phyloP scores from a whole-genome alignment of 23 red algal genomes.

The Gracilariopsis chorda region DNA sequence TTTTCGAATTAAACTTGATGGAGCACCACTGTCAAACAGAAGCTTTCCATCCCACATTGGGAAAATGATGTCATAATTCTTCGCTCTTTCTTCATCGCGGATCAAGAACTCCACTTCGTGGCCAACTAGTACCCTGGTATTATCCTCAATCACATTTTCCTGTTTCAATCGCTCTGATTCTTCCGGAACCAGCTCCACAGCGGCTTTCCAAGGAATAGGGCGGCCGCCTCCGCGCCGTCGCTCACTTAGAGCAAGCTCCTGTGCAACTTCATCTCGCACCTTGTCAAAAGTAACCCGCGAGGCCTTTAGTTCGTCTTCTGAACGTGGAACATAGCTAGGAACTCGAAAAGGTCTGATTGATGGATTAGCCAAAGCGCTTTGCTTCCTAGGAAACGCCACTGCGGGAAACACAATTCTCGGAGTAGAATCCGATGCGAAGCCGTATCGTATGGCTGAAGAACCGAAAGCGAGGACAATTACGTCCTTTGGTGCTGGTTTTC shows the following conservation, averaged over 20 bases:
- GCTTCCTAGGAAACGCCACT: constrained; percentile 4
- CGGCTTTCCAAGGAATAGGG: constrained; percentile 67
- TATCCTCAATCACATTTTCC: background rate
- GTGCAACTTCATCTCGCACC: constrained; percentile 10
- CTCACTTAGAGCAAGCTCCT: constrained; percentile 46
- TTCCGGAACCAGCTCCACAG: constrained; percentile 23
- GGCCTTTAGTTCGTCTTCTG: background rate
- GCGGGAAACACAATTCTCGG: constrained; percentile 44
- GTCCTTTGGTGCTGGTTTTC: constrained; percentile 40
- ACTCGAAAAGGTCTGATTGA: background rate
- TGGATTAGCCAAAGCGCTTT: background rate
- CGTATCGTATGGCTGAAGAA: constrained; percentile 48
- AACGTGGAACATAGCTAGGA: background rate
- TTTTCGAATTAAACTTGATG: constrained; percentile 43
- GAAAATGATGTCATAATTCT: constrained; percentile 33
- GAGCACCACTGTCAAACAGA: constrained; percentile 32
- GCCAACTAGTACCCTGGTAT: background rate
- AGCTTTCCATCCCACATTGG: constrained; percentile 61
- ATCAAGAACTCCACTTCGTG: constrained; percentile 21
- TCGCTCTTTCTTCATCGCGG: constrained; percentile 18
- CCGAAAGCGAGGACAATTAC: constrained; percentile 58
- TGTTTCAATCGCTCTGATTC: background rate
- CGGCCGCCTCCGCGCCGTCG: constrained; percentile 63
- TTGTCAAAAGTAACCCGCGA: constrained; percentile 22
- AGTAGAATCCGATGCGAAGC: constrained; percentile 38